Evolutionary conservation across 176 grass and related monocot genomes (phyloP).

Genomic region (Hordeum marinum): DNA sequence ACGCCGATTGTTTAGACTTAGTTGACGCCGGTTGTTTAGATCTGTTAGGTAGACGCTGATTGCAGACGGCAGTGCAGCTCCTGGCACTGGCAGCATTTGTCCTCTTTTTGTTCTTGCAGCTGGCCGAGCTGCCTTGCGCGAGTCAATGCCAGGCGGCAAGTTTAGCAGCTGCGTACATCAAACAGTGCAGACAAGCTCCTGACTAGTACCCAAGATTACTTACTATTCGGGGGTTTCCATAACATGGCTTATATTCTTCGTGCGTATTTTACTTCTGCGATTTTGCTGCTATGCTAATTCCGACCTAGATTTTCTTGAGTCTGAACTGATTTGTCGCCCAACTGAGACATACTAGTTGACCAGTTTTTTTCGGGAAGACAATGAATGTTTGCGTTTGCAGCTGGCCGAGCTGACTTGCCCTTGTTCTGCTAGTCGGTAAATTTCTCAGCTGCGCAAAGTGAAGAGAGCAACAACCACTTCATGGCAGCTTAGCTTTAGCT

Average conservation of each 20-base stretch:
- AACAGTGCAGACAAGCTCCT: neutral
- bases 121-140: constrained; percentile 34
- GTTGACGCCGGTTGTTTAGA: neutral
- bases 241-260: neutral
- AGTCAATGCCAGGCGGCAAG: constrained; percentile 30
- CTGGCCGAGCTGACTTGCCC: constrained; percentile 59
- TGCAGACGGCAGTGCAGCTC: neutral
- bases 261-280: neutral
- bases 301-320: too few relatives aligned
- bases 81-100: neutral
- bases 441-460: constrained; percentile 46
- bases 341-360: neutral
- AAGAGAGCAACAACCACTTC: constrained; percentile 63
- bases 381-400: constrained; percentile 19
- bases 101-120: constrained; percentile 10
- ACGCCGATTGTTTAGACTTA: too few relatives aligned
- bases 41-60: neutral
- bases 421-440: constrained; percentile 42
- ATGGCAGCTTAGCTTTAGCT: constrained; percentile 44
- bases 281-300: neutral
- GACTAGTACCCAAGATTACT: neutral
- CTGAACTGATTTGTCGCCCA: too few relatives aligned
- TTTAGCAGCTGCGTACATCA: constrained; percentile 36
- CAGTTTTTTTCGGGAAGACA: neutral
- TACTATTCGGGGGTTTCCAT: neutral